Conservation (phyloP, 106 monocot species). For the Dendrobium huoshanense region DNA sequence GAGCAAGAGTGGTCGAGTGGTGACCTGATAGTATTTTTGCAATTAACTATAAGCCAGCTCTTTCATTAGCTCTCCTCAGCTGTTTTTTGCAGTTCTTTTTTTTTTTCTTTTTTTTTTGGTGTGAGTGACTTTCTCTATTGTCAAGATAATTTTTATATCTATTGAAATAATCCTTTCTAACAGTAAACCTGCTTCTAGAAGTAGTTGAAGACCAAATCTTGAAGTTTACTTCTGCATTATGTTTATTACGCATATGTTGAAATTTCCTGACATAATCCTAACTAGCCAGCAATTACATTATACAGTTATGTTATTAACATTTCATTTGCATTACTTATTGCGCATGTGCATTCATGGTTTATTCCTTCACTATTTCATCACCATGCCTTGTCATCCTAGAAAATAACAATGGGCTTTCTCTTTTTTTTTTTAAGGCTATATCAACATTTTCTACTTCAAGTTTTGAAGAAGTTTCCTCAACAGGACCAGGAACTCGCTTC, state of each 20-base stretch:
- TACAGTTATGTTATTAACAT: background rate
- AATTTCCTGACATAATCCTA: background rate
- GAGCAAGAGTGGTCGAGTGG: too few relatives aligned
- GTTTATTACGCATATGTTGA: background rate
- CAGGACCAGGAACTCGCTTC: constrained; percentile 82
- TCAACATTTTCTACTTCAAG: constrained; percentile 82
- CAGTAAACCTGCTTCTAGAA: background rate
- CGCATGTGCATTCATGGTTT: background rate
- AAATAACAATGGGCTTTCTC: background rate
- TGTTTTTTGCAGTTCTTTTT: too few relatives aligned
- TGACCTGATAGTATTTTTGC: too few relatives aligned
- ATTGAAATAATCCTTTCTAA: too few relatives aligned
- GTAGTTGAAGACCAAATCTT: background rate
- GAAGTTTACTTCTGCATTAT: background rate
- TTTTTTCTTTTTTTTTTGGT: too few relatives aligned
- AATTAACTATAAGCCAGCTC: too few relatives aligned
- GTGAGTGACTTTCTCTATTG: too few relatives aligned
- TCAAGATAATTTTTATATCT: too few relatives aligned
- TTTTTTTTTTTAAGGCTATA: constrained; percentile 35
- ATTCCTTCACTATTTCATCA: background rate
- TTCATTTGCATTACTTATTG: background rate
- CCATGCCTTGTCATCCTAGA: background rate
- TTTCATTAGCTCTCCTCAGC: too few relatives aligned
- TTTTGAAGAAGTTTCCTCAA: constrained; percentile 87
- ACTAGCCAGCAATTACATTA: background rate